Evolutionary conservation across 1,139 yeast species (phyloP).

Genomic region (Geotrichum cucujoidarum): DNA sequence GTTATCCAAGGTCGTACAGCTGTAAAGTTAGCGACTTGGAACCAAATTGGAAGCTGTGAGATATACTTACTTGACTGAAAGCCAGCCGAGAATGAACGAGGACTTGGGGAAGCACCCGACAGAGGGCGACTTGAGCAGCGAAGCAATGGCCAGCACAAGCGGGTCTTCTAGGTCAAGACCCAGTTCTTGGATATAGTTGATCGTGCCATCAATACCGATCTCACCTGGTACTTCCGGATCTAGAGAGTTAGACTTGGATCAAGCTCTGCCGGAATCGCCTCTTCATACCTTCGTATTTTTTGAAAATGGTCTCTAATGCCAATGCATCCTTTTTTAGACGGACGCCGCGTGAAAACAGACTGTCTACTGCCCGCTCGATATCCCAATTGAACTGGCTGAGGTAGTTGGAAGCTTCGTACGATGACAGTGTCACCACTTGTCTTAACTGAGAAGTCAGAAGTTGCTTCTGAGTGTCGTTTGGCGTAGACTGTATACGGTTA

Average conservation of each 20-base stretch:
- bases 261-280: not conserved
- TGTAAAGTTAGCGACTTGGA: conserved; percentile 25
- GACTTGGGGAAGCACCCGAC: conserved; percentile 55
- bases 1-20: conserved; percentile 40
- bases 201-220: conserved; percentile 72
- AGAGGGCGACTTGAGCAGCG: conserved; percentile 58
- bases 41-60: too few relatives aligned
- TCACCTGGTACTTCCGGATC: conserved; percentile 27
- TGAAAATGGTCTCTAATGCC: conserved; percentile 23
- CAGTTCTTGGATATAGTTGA: conserved; percentile 59
- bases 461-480: conserved; percentile 7
- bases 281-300: conserved; percentile 22
- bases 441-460: conserved; percentile 7
- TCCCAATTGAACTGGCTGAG: conserved; percentile 18
- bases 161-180: conserved; percentile 70
- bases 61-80: conserved; percentile 30
- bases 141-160: conserved; percentile 64
- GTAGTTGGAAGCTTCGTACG: conserved; percentile 7
- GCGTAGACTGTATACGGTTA: conserved; percentile 10
- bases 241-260: not conserved
- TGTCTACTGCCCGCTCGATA: conserved; percentile 21
- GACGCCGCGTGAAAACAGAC: conserved; percentile 6
- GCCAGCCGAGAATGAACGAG: conserved; percentile 58
- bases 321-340: conserved; percentile 7
- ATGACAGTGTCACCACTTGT: conserved; percentile 1